Conservation (phyloP, 108 stramenopile genomes). For the Schizochytrium sp. region DNA sequence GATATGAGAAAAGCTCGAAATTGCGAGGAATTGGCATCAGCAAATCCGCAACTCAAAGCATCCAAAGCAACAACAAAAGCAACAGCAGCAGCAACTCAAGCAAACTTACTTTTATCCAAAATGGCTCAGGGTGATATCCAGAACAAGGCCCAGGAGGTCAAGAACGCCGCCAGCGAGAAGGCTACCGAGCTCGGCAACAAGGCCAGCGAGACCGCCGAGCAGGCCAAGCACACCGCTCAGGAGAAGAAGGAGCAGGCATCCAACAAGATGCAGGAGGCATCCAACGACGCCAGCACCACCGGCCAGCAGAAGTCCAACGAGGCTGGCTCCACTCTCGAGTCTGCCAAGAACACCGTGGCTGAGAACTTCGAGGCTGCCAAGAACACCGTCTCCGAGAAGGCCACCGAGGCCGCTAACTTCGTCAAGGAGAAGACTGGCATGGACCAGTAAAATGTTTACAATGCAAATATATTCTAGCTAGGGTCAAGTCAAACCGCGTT, state of each 20-base stretch:
- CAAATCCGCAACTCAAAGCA: too few species aligned
- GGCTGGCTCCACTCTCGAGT: too few species aligned
- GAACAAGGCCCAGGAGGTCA: conserved; percentile 20
- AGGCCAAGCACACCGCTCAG: conserved; percentile 16
- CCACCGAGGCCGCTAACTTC: not conserved
- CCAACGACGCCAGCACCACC: not conserved
- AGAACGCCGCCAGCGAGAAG: conserved; percentile 42
- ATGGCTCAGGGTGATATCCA: conserved; percentile 19
- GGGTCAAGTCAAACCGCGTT: too few species aligned
- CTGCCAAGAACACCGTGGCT: too few species aligned
- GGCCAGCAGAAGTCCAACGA: conserved; percentile 1
- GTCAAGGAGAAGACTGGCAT: not conserved
- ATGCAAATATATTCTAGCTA: too few species aligned
- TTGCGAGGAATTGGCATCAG: too few species aligned
- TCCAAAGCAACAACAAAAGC: too few species aligned
- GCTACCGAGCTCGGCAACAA: conserved; percentile 28
- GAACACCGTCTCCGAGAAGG: not conserved
- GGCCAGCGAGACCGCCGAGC: conserved; percentile 19
- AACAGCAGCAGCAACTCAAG: too few species aligned
- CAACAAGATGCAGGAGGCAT: not conserved
- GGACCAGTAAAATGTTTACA: too few species aligned
- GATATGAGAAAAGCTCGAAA: too few species aligned
- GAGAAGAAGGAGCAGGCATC: conserved; percentile 33
- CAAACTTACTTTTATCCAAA: too few species aligned
- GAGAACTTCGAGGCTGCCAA: not conserved